A percentile compares a stretch with the other conserved stretches of the same genome.
Conservation (phyloP, 2,329 filamentous ascomycete genomes). For the Sporothrix brasiliensis region DNA sequence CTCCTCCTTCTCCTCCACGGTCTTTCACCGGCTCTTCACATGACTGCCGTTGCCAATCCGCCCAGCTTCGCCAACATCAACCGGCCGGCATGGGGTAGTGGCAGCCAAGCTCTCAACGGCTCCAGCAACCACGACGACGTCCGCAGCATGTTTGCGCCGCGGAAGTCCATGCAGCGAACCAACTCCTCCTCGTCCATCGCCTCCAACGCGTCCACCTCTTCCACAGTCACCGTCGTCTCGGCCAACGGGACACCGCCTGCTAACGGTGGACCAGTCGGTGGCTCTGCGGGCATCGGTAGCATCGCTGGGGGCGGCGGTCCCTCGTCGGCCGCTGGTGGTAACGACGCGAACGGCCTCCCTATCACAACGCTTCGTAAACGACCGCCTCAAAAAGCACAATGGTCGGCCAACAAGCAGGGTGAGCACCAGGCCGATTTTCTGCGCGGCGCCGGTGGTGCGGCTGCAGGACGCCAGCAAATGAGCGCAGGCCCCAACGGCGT, state of each 20-base stretch:
- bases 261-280: conserved; percentile 48
- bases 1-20: not conserved
- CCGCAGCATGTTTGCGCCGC: conserved; percentile 84
- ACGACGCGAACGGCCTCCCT: conserved; percentile 57
- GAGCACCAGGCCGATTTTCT: conserved; percentile 54
- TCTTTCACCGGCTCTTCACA: conserved; percentile 45
- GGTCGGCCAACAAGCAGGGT: conserved; percentile 55
- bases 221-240: conserved; percentile 64
- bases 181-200: conserved; percentile 91
- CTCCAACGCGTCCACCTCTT: conserved; percentile 61
- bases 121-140: conserved; percentile 83
- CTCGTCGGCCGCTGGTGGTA: conserved; percentile 38
- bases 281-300: conserved; percentile 34
- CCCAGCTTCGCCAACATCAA: conserved; percentile 66
- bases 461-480: conserved; percentile 44
- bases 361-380: conserved; percentile 56
- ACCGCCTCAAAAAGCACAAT: conserved; percentile 53
- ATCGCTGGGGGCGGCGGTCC: not conserved
- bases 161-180: conserved; percentile 81
- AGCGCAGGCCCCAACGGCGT: conserved; percentile 50
- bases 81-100: conserved; percentile 67
- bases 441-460: conserved; percentile 47
- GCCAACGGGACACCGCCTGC: conserved; percentile 53
- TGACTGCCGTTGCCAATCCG: conserved; percentile 70
- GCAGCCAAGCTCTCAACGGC: conserved; percentile 52